phyloP scores from a whole-genome alignment of 2,329 filamentous ascomycete species.

The Neophaeococcomyces mojaviensis region DNA sequence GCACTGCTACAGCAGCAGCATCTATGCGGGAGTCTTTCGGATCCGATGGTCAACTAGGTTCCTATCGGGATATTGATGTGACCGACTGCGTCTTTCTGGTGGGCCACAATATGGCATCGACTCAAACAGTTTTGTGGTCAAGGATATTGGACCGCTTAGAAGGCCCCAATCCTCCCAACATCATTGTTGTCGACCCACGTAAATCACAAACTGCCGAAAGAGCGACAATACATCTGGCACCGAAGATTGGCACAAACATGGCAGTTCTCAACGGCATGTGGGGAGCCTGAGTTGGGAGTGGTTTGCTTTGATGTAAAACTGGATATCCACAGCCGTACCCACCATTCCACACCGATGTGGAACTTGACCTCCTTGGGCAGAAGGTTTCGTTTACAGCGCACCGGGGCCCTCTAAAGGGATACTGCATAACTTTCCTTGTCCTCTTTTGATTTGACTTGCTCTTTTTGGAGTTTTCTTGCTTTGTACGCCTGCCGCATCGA shows the following conservation, averaged over 20 bases:
- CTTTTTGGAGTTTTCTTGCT: not conserved
- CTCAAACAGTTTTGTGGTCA: slow-evolving; percentile 33
- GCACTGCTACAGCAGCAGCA: slow-evolving; percentile 33
- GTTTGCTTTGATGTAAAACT: no score
- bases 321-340: no score
- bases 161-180: slow-evolving; percentile 29
- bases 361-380: no score
- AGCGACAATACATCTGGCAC: slow-evolving; percentile 30
- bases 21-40: slow-evolving; percentile 35
- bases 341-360: no score
- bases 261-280: slow-evolving; percentile 34
- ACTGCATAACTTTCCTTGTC: no score
- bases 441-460: not conserved
- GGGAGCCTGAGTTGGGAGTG: no score
- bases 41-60: slow-evolving; percentile 32
- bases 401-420: no score
- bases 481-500: not conserved
- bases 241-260: slow-evolving; percentile 31
- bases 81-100: slow-evolving; percentile 33
- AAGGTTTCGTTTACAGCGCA: no score
- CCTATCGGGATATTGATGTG: slow-evolving; percentile 31
- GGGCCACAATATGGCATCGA: slow-evolving; percentile 31
- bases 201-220: slow-evolving; percentile 28
- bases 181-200: slow-evolving; percentile 33
- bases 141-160: slow-evolving; percentile 30